phyloP scores from a whole-genome alignment of 768 basidiomycete species.

The Auriscalpium orientale region DNA sequence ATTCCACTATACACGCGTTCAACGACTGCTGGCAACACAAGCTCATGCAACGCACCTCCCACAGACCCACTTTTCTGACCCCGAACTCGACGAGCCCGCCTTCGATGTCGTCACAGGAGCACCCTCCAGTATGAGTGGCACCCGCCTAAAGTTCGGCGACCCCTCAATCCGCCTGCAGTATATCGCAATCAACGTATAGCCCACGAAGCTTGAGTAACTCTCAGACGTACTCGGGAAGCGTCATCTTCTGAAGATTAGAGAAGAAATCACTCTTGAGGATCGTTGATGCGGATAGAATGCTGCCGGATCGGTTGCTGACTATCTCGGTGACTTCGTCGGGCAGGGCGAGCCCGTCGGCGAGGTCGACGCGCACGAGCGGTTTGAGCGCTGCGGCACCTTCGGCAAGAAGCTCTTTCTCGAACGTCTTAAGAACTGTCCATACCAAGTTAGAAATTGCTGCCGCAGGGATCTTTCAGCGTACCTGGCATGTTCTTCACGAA shows the following conservation, averaged over 20 bases:
- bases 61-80: constrained; percentile 55
- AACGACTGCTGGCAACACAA: too few relatives aligned
- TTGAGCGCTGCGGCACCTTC: constrained; percentile 76
- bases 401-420: constrained; percentile 79
- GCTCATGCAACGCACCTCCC: constrained; percentile 46
- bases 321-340: constrained; percentile 89
- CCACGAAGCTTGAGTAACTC: neutral
- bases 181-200: neutral
- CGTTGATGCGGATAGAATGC: constrained; percentile 82
- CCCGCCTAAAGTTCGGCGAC: constrained; percentile 85
- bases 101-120: constrained; percentile 22
- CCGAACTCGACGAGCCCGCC: constrained; percentile 32
- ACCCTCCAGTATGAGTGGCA: constrained; percentile 50
- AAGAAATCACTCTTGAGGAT: constrained; percentile 97
- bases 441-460: neutral
- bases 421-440: constrained; percentile 80
- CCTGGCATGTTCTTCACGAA: constrained; percentile 84
- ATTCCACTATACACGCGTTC: constrained; percentile 59
- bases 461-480: constrained; percentile 22
- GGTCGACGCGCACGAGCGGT: constrained; percentile 69
- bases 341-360: constrained; percentile 62
- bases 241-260: constrained; percentile 92
- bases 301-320: constrained; percentile 77
- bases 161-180: constrained; percentile 77
- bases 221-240: constrained; percentile 70